Conservation (phyloP, 2,329 filamentous ascomycete genomes). For the Penicillium sp. region DNA sequence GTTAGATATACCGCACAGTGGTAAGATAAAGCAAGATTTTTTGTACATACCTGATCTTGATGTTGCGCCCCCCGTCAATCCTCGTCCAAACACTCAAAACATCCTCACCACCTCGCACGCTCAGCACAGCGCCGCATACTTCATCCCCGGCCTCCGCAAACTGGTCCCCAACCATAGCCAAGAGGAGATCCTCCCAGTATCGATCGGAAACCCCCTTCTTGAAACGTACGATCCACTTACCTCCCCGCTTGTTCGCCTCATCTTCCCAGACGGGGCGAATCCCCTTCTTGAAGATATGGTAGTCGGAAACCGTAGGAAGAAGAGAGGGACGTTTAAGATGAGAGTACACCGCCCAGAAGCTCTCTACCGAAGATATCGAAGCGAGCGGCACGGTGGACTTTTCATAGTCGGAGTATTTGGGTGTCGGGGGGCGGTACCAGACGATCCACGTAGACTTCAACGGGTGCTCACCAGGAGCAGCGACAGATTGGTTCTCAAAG, state of each 20-base stretch:
- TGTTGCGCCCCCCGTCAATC: constrained; percentile 86
- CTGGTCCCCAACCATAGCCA: constrained; percentile 90
- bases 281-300: constrained; percentile 95
- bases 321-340: constrained; percentile 87
- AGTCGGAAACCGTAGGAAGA: constrained; percentile 90
- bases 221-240: constrained; percentile 94
- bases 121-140: constrained; percentile 91
- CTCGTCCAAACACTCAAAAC: constrained; percentile 98
- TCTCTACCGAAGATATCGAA: constrained; percentile 76
- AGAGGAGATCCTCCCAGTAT: constrained; percentile 92
- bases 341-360: constrained; percentile 85
- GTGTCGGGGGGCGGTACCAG: constrained; percentile 95
- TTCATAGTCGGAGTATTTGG: constrained; percentile 97
- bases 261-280: constrained; percentile 98
- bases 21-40: not conserved
- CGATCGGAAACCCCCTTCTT: constrained; percentile 97
- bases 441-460: constrained; percentile 91
- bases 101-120: constrained; percentile 91
- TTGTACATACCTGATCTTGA: constrained; percentile 81
- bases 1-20: constrained; percentile 21
- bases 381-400: constrained; percentile 90
- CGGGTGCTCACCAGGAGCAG: constrained; percentile 51
- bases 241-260: constrained; percentile 90
- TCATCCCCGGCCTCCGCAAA: constrained; percentile 91
- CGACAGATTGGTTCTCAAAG: constrained; percentile 40